phyloP scores from a whole-genome alignment of 1,284 basidiomycete genomes.

The Fomitiporia mediterranea region DNA sequence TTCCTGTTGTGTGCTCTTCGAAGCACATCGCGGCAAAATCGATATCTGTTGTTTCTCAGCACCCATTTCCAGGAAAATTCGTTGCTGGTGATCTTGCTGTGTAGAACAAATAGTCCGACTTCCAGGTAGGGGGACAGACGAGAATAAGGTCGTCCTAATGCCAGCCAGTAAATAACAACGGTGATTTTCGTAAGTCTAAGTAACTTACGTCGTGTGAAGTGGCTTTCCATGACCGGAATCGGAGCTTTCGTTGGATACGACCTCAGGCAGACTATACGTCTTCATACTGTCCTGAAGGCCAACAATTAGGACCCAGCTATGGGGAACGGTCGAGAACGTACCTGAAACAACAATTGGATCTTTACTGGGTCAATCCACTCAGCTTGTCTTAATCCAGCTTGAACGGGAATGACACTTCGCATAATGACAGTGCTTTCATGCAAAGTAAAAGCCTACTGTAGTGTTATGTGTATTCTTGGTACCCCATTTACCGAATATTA shows the following conservation, averaged over 20 bases:
- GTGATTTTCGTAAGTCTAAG: too few species aligned
- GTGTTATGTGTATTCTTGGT: too few species aligned
- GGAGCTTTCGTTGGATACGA: background rate
- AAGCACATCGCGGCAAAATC: background rate
- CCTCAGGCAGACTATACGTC: constrained; percentile 12
- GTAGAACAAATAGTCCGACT: background rate
- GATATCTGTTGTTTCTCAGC: background rate
- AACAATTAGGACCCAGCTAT: background rate
- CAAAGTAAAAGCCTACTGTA: constrained; percentile 2
- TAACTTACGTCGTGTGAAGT: constrained; percentile 8
- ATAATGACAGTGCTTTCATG: background rate
- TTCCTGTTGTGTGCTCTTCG: background rate
- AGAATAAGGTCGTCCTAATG: constrained; percentile 8
- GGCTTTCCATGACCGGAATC: constrained; percentile 2
- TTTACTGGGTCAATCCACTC: background rate
- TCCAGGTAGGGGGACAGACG: constrained; percentile 1
- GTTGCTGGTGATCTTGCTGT: background rate
- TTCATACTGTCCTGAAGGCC: constrained; percentile 8
- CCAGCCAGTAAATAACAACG: background rate
- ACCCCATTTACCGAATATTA: background rate
- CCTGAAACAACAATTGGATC: background rate
- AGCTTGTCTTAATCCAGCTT: background rate
- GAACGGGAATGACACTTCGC: constrained; percentile 9
- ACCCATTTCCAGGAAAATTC: background rate
- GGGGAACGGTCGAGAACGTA: background rate